phyloP scores from a whole-genome alignment of 2,329 filamentous ascomycete species.

The Elsinoe arachidis region DNA sequence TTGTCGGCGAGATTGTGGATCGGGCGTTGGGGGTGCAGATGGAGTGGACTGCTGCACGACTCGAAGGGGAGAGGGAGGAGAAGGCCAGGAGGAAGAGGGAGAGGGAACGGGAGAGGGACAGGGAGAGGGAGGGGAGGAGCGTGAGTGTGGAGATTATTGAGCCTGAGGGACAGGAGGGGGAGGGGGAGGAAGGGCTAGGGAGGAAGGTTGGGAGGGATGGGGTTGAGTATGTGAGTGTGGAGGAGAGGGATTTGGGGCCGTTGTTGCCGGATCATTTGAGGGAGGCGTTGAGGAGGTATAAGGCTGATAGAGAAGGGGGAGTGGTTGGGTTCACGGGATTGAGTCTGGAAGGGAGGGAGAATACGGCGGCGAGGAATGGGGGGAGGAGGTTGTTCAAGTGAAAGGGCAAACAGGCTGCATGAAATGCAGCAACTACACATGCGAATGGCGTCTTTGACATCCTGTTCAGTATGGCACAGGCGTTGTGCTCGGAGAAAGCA shows the following conservation, averaged over 20 bases:
- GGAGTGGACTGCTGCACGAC: slow-evolving; percentile 56
- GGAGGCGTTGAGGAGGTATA: slow-evolving; percentile 64
- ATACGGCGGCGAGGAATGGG: slow-evolving; percentile 36
- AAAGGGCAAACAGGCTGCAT: background rate
- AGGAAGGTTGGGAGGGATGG: slow-evolving; percentile 15
- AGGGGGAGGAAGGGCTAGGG: slow-evolving; percentile 17
- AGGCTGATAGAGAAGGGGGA: slow-evolving; percentile 52
- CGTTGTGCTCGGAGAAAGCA: too few species aligned
- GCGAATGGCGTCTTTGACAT: too few species aligned
- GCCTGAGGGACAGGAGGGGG: slow-evolving; percentile 27
- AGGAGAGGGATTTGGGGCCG: slow-evolving; percentile 42
- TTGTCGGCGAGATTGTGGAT: slow-evolving; percentile 68
- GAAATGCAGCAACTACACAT: too few species aligned
- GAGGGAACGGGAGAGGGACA: background rate
- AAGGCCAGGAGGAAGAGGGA: slow-evolving; percentile 34
- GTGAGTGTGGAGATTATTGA: slow-evolving; percentile 20
- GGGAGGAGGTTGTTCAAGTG: slow-evolving; percentile 39
- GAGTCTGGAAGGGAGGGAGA: slow-evolving; percentile 41
- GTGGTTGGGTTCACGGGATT: slow-evolving; percentile 45
- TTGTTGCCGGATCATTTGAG: slow-evolving; percentile 66
- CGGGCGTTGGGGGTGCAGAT: slow-evolving; percentile 60
- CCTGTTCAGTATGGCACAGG: too few species aligned
- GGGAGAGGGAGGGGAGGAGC: background rate
- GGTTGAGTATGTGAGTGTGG: slow-evolving; percentile 17
- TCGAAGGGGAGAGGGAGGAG: slow-evolving; percentile 41